Evolutionary conservation across 768 basidiomycete species (phyloP), one percentile per base, ranked within the genome.

Genomic region (Gloeophyllum trabeum): DNA sequence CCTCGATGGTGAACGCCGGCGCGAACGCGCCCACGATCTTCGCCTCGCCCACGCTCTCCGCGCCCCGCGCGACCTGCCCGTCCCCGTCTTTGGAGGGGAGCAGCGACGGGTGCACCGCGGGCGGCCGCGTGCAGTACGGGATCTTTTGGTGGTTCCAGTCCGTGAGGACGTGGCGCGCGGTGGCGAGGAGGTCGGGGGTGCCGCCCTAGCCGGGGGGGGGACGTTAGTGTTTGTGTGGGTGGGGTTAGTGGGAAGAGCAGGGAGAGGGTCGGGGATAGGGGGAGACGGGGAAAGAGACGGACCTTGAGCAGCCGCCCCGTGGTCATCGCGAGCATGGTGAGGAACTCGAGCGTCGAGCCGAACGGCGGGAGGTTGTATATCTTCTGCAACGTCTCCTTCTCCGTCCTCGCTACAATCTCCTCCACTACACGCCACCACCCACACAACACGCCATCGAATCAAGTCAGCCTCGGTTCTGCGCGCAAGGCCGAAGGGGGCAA

Each of bases 91-190:
- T 62, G 0, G 70, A 62, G 4, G 85, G 82, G 43, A 89, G 68
- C 24, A 75, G 69, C 1, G 87, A 88, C 0, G 88, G 81, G 56
- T 93, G 89, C 2, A 87, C 57, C 5, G 66, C 54, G 0, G 94
- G 92, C 6, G 92, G 90, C 2, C 65, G 57, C 3, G 90, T 87
- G 63, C 71, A 87, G 62, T 88, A 98, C 0, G 88, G 84, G 7
- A 97, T 94, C 55, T 90, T 94, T 58, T 96, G 91, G 44, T 88
- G 78, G 53, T 97, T 97, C 93, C 94, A 99, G 56, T 99, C 92
- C 39, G 68, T 75, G 1, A 97, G 60, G 19, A 97, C 72, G 12
- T 82, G 77, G 24, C 88, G 79, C 0, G 93, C 90, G 0, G 90
- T 75, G 4, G 83, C 69, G 34, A 81, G 75, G 24, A 93, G 59